phyloP scores from a whole-genome alignment of 176 grass and related monocot genomes.

The Avena atlantica region DNA sequence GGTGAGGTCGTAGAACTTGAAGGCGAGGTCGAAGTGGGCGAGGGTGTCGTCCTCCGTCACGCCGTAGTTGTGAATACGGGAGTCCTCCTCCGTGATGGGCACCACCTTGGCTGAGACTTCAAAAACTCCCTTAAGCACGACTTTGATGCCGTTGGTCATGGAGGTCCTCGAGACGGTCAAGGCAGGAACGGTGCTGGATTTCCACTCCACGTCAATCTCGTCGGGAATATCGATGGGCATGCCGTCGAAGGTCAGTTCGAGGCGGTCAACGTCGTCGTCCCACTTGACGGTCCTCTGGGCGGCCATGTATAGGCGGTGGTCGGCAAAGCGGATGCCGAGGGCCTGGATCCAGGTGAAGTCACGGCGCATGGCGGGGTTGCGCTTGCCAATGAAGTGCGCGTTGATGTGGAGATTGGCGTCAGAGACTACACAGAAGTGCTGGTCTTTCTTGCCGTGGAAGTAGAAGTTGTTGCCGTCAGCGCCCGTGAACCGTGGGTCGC shows the following conservation, averaged over 20 bases:
- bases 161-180: not conserved
- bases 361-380: slow-evolving; percentile 41
- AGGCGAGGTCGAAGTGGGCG: slow-evolving; percentile 60
- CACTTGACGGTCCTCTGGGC: slow-evolving; percentile 47
- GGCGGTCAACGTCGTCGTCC: slow-evolving; percentile 35
- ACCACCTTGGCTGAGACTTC: slow-evolving; percentile 47
- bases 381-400: slow-evolving; percentile 58
- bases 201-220: not conserved
- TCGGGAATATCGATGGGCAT: not conserved
- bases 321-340: slow-evolving; percentile 51
- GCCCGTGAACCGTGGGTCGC: slow-evolving; percentile 63
- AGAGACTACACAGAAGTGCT: slow-evolving; percentile 50
- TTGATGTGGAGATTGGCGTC: slow-evolving; percentile 46
- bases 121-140: slow-evolving; percentile 17
- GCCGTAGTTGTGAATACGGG: slow-evolving; percentile 58
- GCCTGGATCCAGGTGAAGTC: slow-evolving; percentile 72
- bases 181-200: not conserved
- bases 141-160: not conserved
- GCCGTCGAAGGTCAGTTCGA: not conserved
- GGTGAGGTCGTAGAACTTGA: slow-evolving; percentile 64
- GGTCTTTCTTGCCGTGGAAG: slow-evolving; percentile 63
- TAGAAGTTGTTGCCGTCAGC: slow-evolving; percentile 78
- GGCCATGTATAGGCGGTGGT: slow-evolving; percentile 60
- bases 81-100: slow-evolving; percentile 63
- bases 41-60: slow-evolving; percentile 53